Base-by-base conservation (phyloP, 805 yeast species). In the Starmera caribaea region DNA sequence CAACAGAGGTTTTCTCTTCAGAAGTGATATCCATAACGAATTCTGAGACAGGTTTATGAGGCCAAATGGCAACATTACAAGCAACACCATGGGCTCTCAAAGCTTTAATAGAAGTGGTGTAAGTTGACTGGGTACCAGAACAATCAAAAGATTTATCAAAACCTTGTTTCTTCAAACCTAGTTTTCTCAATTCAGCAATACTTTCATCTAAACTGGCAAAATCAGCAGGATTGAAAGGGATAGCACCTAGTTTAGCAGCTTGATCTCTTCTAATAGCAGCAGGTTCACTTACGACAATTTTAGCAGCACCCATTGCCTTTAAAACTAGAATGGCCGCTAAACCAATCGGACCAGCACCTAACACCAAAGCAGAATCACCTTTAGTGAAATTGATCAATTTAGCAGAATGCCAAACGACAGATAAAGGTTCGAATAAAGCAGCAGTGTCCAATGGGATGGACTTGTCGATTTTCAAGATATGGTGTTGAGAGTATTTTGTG, bases 261-360 rank as follows among this genome's bases (percentile, higher is more conserved):
- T 74, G 72, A 40, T 74, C 71, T 53, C 81, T 71, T 57, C 85
- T 74, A n/a, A 74, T 65, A 17, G 61, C 55, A 6, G 80, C 79
- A 16, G 81, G 83, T 48, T 75, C 83, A 15, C 74, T 63, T 36
- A 76, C 74, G n/a, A 78, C 78, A 53, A 76, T 66, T 32, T 54
- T 57, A n/a, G 66, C 60, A 3, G 69, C 71, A 16, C 58, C 59
- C 43, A 70, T 69, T 5, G 76, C 79, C 45, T 70, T 66, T 39
- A 71, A 51, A 9, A 75, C 79, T 35, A 76, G 56, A n/a, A 75
- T 61, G 4, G 79, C 66, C 16, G 81, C 73, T 17, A 78, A 57
- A 6, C 83, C 82, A 51, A 77, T 76, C 16, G 81, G 79, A 5
- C 83, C 83, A 24, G 76, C 74, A 27, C 82, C 82, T 13, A 77